These are phyloP conservation scores for Phialophora verrucosa DNA, from an alignment of 2,329 filamentous ascomycete genomes.

Conservation along the genomic window DNA sequence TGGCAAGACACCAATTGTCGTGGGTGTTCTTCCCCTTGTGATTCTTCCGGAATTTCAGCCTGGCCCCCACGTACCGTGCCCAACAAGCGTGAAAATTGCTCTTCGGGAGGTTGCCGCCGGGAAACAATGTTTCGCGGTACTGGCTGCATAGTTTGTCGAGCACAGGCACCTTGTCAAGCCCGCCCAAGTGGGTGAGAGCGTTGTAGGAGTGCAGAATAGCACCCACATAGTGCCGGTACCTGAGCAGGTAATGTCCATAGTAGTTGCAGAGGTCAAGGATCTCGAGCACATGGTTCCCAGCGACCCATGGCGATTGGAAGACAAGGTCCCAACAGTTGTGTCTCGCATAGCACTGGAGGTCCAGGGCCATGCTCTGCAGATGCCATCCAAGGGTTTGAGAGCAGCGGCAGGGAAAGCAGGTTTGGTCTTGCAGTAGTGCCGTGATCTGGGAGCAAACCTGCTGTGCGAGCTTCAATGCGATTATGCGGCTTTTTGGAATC, in stretches of 20 bases:
- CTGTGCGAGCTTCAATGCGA: conserved; percentile 40
- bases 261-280: conserved; percentile 41
- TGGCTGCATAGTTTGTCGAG: conserved; percentile 38
- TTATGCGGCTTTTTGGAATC: conserved; percentile 37
- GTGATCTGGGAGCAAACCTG: conserved; percentile 35
- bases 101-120: conserved; percentile 37
- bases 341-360: conserved; percentile 37
- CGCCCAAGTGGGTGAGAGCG: conserved; percentile 35
- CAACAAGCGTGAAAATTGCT: conserved; percentile 41
- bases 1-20: conserved; percentile 39
- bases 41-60: conserved; percentile 41
- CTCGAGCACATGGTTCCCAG: conserved; percentile 41
- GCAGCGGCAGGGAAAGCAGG: conserved; percentile 42
- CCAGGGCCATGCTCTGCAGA: conserved; percentile 37
- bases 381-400: conserved; percentile 41
- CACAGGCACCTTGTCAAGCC: conserved; percentile 37
- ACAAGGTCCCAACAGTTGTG: conserved; percentile 41
- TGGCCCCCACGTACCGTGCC: conserved; percentile 40
- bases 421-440: conserved; percentile 36
- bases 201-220: conserved; percentile 43
- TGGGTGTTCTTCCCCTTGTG: conserved; percentile 38
- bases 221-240: conserved; percentile 41
- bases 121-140: conserved; percentile 39
- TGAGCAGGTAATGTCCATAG: conserved; percentile 42
- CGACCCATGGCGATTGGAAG: conserved; percentile 43